phyloP scores from a whole-genome alignment of 352 stramenopile genomes.

The Globisporangium orthogonon region DNA sequence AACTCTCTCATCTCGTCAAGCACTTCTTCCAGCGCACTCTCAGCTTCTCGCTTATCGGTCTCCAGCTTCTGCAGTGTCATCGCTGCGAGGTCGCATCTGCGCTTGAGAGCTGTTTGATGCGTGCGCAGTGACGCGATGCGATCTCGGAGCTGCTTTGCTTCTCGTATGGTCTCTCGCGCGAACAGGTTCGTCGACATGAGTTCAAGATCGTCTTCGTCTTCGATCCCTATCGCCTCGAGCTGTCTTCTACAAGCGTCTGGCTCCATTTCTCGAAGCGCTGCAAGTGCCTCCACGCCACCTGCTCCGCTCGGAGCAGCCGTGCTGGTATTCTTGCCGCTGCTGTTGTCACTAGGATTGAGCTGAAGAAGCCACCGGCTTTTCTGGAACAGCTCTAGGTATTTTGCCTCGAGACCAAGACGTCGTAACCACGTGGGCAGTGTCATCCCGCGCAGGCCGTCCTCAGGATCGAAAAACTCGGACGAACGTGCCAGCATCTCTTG shows the following conservation, averaged over 20 bases:
- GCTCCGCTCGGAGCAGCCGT: background rate
- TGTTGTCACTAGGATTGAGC: background rate
- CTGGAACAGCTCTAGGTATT: conserved; percentile 41
- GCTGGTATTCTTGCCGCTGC: background rate
- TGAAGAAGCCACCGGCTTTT: conserved; percentile 21
- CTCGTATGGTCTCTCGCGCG: conserved; percentile 24
- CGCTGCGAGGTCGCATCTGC: conserved; percentile 24
- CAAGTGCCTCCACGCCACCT: conserved; percentile 17
- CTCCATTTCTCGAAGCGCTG: conserved; percentile 14
- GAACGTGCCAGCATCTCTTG: conserved; percentile 20
- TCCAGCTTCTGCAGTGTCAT: conserved; percentile 27
- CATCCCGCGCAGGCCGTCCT: conserved; percentile 53
- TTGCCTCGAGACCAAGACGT: conserved; percentile 43
- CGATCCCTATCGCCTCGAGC: conserved; percentile 30
- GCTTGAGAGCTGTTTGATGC: conserved; percentile 15
- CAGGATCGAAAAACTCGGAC: conserved; percentile 36
- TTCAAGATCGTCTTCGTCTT: conserved; percentile 32
- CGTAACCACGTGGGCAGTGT: conserved; percentile 42
- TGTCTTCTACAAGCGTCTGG: conserved; percentile 11
- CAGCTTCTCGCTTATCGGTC: conserved; percentile 12
- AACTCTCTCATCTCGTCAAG: conserved; percentile 54
- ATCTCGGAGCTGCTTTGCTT: conserved; percentile 22
- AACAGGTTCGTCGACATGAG: conserved; percentile 56
- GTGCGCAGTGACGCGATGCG: conserved; percentile 2
- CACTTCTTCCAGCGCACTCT: conserved; percentile 28